Base-by-base conservation (phyloP, 345 rosid species). In the Citrus inodora region DNA sequence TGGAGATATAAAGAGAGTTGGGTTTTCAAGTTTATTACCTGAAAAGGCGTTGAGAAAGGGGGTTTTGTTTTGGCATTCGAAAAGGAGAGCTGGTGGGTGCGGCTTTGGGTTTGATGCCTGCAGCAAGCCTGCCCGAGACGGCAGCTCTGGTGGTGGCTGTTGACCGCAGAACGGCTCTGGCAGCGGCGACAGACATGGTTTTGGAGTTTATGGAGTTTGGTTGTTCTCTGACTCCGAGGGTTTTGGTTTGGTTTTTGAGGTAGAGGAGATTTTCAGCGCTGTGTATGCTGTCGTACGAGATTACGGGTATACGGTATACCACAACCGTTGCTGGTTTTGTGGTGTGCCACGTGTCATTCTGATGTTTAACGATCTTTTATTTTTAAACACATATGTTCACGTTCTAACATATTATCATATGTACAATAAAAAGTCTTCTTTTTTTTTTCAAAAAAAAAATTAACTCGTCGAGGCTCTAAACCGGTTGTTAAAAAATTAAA, bases 141-240 rank as follows among this genome's bases (percentile, higher is more conserved):
- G 33, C 5, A 63, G 66, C 55, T 35, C 65, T 21, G 37, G 74
- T 38, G 66, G 71, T 38, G 66, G 88, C 86, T 62, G 92, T 68
- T 64, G 91, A 87, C n/a, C 93, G 93, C 83, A 92, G 73, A 80
- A 87, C 38, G 60, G 88, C 89, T 58, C 96, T 90, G 66, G 90
- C 92, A 86, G 90, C 89, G 77, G 84, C 89, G 78, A 60, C 37
- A 19, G 90, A 88, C 98, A 94, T 91, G 59, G 86, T 67, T 76
- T 40, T 64, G 59, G 67, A 68, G 69, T 48, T 74, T 17, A 22
- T 27, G 71, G 19, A 37, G 60, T 74, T 67, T 27, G 33, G 40
- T 7, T 37, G 55, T 38, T 7, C 10, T n/a, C 51, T 46, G 51
- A 46, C 32, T 53, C 56, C 59, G 56, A 51, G 66, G 40, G 74